These are phyloP conservation scores for Echites panduratus DNA, from an alignment of 257 asterid genomes.

Conservation along the genomic window DNA sequence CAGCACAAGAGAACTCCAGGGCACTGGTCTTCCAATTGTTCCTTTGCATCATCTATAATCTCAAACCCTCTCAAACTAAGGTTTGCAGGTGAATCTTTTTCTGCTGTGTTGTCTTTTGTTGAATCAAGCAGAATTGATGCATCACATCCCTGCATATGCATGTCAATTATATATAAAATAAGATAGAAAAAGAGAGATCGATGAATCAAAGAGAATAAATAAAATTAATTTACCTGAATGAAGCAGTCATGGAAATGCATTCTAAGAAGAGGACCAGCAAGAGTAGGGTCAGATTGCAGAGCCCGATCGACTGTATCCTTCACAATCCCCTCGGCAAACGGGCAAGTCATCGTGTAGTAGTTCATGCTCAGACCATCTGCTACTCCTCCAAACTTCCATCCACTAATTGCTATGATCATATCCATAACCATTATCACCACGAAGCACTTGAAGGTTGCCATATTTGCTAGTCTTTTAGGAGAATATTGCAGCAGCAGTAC, in stretches of 20 bases:
- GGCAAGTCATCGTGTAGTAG: slow-evolving; percentile 64
- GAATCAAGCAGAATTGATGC: slow-evolving; percentile 77
- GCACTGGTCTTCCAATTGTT: slow-evolving; percentile 55
- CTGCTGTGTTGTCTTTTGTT: slow-evolving; percentile 72
- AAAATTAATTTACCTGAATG: slow-evolving; percentile 40
- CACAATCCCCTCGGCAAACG: slow-evolving; percentile 50
- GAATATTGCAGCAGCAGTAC: background rate
- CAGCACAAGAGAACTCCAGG: slow-evolving; percentile 97
- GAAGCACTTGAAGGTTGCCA: slow-evolving; percentile 27
- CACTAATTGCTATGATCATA: slow-evolving; percentile 23
- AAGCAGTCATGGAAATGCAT: slow-evolving; percentile 99
- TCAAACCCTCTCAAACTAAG: slow-evolving; percentile 76
- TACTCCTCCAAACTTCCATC: slow-evolving; percentile 24
- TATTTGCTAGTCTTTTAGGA: slow-evolving; percentile 11
- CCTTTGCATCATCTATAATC: slow-evolving; percentile 69
- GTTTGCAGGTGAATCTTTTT: slow-evolving; percentile 94
- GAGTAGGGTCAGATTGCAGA: slow-evolving; percentile 62
- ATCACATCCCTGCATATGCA: slow-evolving; percentile 73
- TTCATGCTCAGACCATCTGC: slow-evolving; percentile 56
- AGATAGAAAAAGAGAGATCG: background rate
- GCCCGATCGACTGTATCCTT: slow-evolving; percentile 51
- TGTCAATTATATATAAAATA: no score
- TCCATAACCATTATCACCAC: slow-evolving; percentile 28
- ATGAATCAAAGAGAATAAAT: background rate
- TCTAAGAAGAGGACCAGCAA: slow-evolving; percentile 74